A percentile compares a stretch with the other conserved stretches of the same genome.
These are phyloP conservation scores for Jimgerdemannia lactiflua DNA, from an alignment of 192 early-diverging fungal species.

Conservation along the genomic window DNA sequence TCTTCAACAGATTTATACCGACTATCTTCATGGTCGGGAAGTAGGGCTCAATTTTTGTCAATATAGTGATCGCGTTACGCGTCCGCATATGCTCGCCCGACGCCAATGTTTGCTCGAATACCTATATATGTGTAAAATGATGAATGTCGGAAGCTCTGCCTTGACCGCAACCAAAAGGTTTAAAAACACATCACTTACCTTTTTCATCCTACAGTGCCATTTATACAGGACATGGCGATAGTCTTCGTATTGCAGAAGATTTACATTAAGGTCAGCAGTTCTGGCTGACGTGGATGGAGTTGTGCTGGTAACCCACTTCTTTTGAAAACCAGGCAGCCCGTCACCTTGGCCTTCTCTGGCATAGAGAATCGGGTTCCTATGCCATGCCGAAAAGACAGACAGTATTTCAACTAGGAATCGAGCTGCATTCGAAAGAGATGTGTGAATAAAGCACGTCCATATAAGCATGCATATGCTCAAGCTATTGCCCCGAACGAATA, in stretches of 20 bases:
- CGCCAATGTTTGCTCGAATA: slow-evolving; percentile 39
- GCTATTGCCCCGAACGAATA: no score
- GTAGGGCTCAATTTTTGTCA: slow-evolving; percentile 55
- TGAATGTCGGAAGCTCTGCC: neutral
- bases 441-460: no score
- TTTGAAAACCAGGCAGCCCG: slow-evolving; percentile 67
- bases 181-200: slow-evolving; percentile 9
- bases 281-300: slow-evolving; percentile 19
- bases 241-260: slow-evolving; percentile 53
- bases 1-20: slow-evolving; percentile 47
- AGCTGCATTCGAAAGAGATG: no score
- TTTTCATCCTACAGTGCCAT: slow-evolving; percentile 65
- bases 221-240: slow-evolving; percentile 66
- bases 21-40: slow-evolving; percentile 60
- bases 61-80: slow-evolving; percentile 71
- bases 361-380: slow-evolving; percentile 47
- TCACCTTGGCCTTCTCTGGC: slow-evolving; percentile 49
- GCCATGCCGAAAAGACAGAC: slow-evolving; percentile 53
- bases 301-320: slow-evolving; percentile 49
- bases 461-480: no score
- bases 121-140: slow-evolving; percentile 3
- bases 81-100: slow-evolving; percentile 70
- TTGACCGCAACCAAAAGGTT: neutral
- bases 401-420: slow-evolving; percentile 62
- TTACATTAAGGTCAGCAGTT: slow-evolving; percentile 35